phyloP scores from a whole-genome alignment of 2,329 filamentous ascomycete species.

The Scedosporium apiospermum region DNA sequence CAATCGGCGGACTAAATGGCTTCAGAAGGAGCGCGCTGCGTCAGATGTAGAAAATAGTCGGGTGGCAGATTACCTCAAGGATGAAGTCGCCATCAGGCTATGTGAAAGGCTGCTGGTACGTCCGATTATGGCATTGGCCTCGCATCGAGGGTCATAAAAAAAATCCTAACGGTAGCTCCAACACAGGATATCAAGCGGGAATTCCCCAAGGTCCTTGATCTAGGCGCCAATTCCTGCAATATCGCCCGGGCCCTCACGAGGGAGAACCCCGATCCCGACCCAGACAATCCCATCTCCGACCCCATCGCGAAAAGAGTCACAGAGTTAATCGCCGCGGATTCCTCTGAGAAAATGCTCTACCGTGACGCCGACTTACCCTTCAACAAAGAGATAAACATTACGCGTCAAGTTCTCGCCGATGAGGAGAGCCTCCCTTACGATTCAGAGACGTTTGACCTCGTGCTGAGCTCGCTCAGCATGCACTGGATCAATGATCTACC shows the following conservation, averaged over 20 bases:
- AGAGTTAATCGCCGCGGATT: constrained; percentile 72
- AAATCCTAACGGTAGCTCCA: too few relatives aligned
- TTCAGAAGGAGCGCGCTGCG: constrained; percentile 84
- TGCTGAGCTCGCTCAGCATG: constrained; percentile 78
- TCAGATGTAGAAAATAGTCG: constrained; percentile 60
- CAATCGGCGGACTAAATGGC: constrained; percentile 76
- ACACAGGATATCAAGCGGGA: constrained; percentile 79
- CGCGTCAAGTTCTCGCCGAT: constrained; percentile 63
- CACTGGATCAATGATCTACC: constrained; percentile 99
- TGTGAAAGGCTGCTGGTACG: constrained; percentile 74
- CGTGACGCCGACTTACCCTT: constrained; percentile 69
- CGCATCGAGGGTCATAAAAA: too few relatives aligned
- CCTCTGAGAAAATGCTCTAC: constrained; percentile 67
- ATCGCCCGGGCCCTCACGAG: constrained; percentile 73
- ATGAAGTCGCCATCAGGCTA: constrained; percentile 78
- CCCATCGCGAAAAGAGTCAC: constrained; percentile 64
- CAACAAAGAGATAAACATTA: constrained; percentile 64
- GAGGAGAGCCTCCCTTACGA: constrained; percentile 69
- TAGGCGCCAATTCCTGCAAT: constrained; percentile 94
- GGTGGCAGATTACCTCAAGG: constrained; percentile 82
- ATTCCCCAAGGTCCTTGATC: constrained; percentile 77
- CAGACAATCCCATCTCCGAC: constrained; percentile 44
- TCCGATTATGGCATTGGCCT: constrained; percentile 6
- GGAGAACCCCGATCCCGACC: constrained; percentile 54
- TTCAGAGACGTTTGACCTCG: constrained; percentile 73